phyloP scores from a whole-genome alignment of 352 stramenopile genomes.

The Globisporangium heterothallicum region DNA sequence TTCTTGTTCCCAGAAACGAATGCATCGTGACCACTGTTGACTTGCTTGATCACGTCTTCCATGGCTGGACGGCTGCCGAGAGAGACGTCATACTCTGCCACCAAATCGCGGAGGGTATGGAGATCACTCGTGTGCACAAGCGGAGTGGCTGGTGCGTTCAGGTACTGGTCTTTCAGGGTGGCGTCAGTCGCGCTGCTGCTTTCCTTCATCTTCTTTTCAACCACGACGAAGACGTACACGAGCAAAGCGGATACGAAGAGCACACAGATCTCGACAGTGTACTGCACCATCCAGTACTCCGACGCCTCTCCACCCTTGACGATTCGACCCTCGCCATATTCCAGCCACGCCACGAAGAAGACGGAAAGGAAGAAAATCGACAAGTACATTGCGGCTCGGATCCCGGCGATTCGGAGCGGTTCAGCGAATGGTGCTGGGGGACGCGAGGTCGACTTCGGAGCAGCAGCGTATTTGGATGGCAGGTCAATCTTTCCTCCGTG shows the following conservation, averaged over 20 bases:
- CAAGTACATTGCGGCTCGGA: slow-evolving; percentile 10
- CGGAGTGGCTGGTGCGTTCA: not conserved
- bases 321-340: slow-evolving; percentile 22
- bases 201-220: slow-evolving; percentile 6
- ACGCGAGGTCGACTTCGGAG: not conserved
- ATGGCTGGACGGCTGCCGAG: slow-evolving; percentile 30
- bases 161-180: too few species aligned
- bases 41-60: slow-evolving; percentile 22
- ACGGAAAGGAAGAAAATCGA: slow-evolving; percentile 15
- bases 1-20: not conserved
- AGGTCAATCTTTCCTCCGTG: not conserved
- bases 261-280: slow-evolving; percentile 21
- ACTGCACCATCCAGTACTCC: slow-evolving; percentile 30
- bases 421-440: slow-evolving; percentile 16
- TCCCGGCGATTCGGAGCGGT: slow-evolving; percentile 12
- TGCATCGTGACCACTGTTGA: slow-evolving; percentile 12
- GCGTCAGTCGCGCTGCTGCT: not conserved
- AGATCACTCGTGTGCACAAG: slow-evolving; percentile 9
- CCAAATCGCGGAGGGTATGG: slow-evolving; percentile 22
- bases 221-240: slow-evolving; percentile 5
- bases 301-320: slow-evolving; percentile 17
- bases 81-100: slow-evolving; percentile 20
- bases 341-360: slow-evolving; percentile 15
- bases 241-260: slow-evolving; percentile 13
- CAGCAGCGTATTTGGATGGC: not conserved